Evolutionary conservation across 192 early-diverging fungal species (phyloP), one percentile per base, ranked within the genome.

Genomic region (Entomortierella chlamydospora): DNA sequence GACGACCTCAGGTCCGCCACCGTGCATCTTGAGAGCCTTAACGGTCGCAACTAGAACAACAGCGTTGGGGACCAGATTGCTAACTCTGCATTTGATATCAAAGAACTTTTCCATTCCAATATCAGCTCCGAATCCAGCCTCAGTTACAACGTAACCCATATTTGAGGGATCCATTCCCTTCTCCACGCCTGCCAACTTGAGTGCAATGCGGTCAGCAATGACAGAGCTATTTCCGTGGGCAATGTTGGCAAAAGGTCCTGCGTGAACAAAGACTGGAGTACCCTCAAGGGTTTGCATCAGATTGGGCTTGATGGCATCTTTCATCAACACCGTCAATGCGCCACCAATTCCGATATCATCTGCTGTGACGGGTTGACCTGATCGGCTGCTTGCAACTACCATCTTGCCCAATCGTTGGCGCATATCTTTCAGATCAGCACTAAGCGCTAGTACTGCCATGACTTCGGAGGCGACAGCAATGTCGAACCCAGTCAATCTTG

Each of bases 91-190:
- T 82, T 99, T 99, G 86, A 99, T 98, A 85, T 99, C 93, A 86
- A 98, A 96, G 85, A 95, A 95, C 83, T 99, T 99, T 70, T 99
- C 98, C 93, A 98, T 97, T 41, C 98, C 98, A 83, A 99, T 99
- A 84, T 99, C 98, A 12, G 98, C 98, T 26, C 98, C 98, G 74
- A 99, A 99, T 18, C 98, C 98, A n/a, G 97, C 96, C 84, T 99
- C 98, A 34, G 98, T 99, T 39, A 98, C 90, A 31, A 98, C 96
- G 65, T 93, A 98, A 11, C 98, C 98, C 42, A 83, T 82, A 34
- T 89, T 82, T 50, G 83, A 77, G 0, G 84, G 82, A 25, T 83
- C 83, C 37, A 85, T 87, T 22, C 82, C 85, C 7, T 86, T 74
- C 23, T 92, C 88, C 18, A 90, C 89, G 43, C 96, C 95, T 15